These are phyloP conservation scores for Apophysomyces ossiformis DNA, from an alignment of 371 early-diverging fungal genomes.

Conservation along the genomic window DNA sequence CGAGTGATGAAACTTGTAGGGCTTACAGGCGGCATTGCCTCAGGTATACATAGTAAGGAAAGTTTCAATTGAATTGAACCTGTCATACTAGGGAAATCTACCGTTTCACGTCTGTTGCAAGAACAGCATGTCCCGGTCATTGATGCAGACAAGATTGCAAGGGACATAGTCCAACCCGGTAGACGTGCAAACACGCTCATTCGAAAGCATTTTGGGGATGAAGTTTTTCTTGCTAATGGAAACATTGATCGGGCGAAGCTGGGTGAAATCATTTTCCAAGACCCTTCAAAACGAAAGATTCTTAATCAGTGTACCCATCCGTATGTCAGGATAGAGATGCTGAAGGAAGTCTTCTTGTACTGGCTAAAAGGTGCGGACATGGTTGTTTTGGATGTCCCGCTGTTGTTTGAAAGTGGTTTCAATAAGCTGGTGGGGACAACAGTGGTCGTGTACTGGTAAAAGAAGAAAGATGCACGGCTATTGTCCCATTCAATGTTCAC, in stretches of 20 bases:
- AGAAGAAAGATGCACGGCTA: neutral
- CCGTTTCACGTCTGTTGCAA: conserved; percentile 70
- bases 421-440: conserved; percentile 71
- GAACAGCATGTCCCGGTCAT: conserved; percentile 76
- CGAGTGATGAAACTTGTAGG: conserved; percentile 82
- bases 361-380: conserved; percentile 73
- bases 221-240: conserved; percentile 62
- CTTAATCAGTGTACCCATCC: conserved; percentile 92
- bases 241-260: conserved; percentile 77
- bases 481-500: neutral
- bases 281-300: conserved; percentile 69
- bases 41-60: conserved; percentile 58
- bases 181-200: conserved; percentile 72
- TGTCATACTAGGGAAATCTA: conserved; percentile 70
- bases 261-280: conserved; percentile 80
- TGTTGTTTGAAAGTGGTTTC: conserved; percentile 86
- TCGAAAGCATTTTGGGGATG: conserved; percentile 76
- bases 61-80: neutral
- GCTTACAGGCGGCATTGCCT: conserved; percentile 92
- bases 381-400: conserved; percentile 91
- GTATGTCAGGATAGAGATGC: conserved; percentile 77
- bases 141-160: conserved; percentile 92
- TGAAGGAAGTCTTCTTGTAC: conserved; percentile 65
- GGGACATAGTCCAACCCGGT: conserved; percentile 85
- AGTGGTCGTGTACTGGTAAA: conserved; percentile 84